These are phyloP conservation scores for Rhizophagus sp. DNA, from an alignment of 192 early-diverging fungal species.

Conservation along the genomic window DNA sequence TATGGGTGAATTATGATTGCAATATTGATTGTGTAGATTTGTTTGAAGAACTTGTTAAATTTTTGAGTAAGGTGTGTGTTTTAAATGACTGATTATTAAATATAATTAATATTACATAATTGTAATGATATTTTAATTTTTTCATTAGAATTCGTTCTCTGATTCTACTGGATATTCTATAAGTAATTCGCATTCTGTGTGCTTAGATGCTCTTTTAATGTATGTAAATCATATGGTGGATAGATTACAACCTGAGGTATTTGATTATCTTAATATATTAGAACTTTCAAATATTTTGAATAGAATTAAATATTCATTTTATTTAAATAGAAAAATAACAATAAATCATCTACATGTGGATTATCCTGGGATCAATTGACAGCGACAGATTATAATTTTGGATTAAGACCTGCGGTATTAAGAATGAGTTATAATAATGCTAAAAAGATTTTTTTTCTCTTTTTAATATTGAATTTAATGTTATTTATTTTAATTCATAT, in stretches of 20 bases:
- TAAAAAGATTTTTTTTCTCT: not conserved
- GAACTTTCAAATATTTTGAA: constrained; percentile 23
- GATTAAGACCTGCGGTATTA: constrained; percentile 21
- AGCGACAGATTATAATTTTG: constrained; percentile 26
- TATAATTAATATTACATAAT: constrained; percentile 3
- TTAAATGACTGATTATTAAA: not conserved
- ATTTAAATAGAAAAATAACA: constrained; percentile 10
- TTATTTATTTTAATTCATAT: not conserved
- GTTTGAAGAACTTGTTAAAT: constrained; percentile 82
- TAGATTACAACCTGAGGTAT: constrained; percentile 49
- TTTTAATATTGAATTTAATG: not conserved
- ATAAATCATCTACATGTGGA: not conserved
- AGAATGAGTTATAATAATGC: not conserved
- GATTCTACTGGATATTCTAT: constrained; percentile 67
- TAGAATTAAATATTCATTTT: constrained; percentile 26
- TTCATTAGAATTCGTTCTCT: constrained; percentile 69
- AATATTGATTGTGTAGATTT: constrained; percentile 80
- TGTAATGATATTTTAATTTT: not conserved
- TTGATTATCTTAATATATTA: not conserved
- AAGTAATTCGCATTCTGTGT: constrained; percentile 66
- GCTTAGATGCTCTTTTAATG: constrained; percentile 71
- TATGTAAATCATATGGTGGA: constrained; percentile 73
- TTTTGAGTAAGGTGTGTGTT: constrained; percentile 66
- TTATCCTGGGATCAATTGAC: constrained; percentile 24
- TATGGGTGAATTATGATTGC: constrained; percentile 96